Evolutionary conservation across 164 flowering plant species (phyloP).

Genomic region (Aristolochia fimbriata): DNA sequence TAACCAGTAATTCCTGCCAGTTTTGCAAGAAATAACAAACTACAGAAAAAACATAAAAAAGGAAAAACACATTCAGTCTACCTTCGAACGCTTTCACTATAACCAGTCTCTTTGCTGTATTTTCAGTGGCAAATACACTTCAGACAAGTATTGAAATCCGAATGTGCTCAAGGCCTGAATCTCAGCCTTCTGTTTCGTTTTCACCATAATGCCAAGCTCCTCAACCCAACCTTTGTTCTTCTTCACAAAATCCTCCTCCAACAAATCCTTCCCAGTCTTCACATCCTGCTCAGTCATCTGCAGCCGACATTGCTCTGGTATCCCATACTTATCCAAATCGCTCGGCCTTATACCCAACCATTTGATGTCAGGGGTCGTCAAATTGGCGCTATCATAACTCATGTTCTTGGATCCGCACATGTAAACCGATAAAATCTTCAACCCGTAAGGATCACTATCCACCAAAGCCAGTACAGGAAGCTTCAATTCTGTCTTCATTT

Average conservation of each 20-base stretch:
- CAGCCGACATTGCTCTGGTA: conserved; percentile 91
- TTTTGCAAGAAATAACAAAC: no score
- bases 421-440: conserved; percentile 88
- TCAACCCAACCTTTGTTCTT: conserved; percentile 97
- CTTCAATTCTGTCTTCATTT: conserved; percentile 83
- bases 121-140: conserved; percentile 90
- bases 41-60: no score
- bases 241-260: conserved; percentile 99
- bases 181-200: conserved; percentile 94
- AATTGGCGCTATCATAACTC: conserved; percentile 91
- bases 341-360: conserved; percentile 96
- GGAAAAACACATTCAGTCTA: no score
- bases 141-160: conserved; percentile 90
- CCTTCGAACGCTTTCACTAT: conserved; percentile 17
- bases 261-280: conserved; percentile 89
- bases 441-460: conserved; percentile 95
- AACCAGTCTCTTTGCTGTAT: conserved; percentile 93
- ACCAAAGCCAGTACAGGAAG: conserved; percentile 87
- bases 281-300: conserved; percentile 98
- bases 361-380: conserved; percentile 94
- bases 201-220: conserved; percentile 85
- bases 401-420: conserved; percentile 98
- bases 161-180: conserved; percentile 95
- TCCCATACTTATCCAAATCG: conserved; percentile 89
- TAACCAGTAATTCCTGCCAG: no score